Conservation (phyloP, 75 land plant species). For the Chamaecyparis obtusa region DNA sequence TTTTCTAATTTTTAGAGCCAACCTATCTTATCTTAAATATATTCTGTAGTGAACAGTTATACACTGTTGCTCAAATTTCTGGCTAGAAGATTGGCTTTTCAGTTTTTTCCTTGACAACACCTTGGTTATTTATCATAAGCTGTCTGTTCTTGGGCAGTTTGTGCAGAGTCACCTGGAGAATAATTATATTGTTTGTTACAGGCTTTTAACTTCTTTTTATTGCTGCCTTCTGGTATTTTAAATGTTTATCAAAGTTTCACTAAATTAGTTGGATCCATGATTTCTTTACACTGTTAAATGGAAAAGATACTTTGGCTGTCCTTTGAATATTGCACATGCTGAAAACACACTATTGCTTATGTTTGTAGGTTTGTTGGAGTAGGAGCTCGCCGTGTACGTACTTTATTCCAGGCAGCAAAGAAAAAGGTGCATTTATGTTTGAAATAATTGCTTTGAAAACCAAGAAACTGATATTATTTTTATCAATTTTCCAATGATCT, state of each 20-base stretch:
- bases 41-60: not conserved
- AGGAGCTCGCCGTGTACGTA: slow-evolving; percentile 99
- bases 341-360: slow-evolving; percentile 5
- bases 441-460: not conserved
- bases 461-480: not conserved
- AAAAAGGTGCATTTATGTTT: slow-evolving; percentile 64
- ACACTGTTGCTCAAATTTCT: not conserved
- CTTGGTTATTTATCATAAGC: not conserved
- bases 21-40: not conserved
- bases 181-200: not conserved
- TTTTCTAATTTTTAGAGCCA: not conserved
- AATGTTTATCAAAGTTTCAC: not conserved
- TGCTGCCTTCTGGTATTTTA: not conserved
- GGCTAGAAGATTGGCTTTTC: not conserved
- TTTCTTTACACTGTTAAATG: not conserved
- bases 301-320: not conserved
- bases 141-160: not conserved
- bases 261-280: not conserved
- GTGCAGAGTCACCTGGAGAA: not conserved
- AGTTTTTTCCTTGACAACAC: not conserved
- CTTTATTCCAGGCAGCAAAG: slow-evolving; percentile 98
- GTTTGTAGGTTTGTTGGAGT: slow-evolving; percentile 98
- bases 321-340: not conserved
- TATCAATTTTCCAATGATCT: not conserved
- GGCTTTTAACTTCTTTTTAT: not conserved